These are phyloP conservation scores for Meyerozyma sp. DNA, from an alignment of 1,139 yeast species.

Conservation along the genomic window DNA sequence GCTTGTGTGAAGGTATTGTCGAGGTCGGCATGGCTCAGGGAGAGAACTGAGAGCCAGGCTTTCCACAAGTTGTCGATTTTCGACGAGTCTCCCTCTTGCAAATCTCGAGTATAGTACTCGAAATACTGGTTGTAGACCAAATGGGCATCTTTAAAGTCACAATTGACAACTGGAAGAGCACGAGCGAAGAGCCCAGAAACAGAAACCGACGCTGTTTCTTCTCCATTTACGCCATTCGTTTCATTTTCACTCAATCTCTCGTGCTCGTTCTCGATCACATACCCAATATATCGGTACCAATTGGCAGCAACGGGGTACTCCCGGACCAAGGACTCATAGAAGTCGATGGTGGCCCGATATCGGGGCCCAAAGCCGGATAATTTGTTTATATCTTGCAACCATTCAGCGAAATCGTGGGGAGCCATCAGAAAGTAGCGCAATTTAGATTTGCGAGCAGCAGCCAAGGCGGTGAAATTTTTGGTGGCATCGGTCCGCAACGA, in stretches of 20 bases:
- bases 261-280: slow-evolving; percentile 6
- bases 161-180: slow-evolving; percentile 23
- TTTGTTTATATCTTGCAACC: slow-evolving; percentile 19
- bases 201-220: neutral
- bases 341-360: slow-evolving; percentile 10
- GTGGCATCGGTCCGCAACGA: slow-evolving; percentile 7
- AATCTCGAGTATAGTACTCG: slow-evolving; percentile 16
- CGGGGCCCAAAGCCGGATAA: slow-evolving; percentile 11
- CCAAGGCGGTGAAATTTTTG: slow-evolving; percentile 8
- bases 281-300: slow-evolving; percentile 12
- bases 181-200: slow-evolving; percentile 8
- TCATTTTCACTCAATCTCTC: slow-evolving; percentile 2
- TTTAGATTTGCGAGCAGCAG: slow-evolving; percentile 16
- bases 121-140: slow-evolving; percentile 21
- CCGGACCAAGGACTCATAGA: slow-evolving; percentile 11
- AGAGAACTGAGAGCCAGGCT: slow-evolving; percentile 4
- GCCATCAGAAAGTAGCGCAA: slow-evolving; percentile 15
- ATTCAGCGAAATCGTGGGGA: slow-evolving; percentile 19
- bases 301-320: slow-evolving; percentile 11
- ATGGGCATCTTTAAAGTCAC: slow-evolving; percentile 31
- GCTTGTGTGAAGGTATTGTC: slow-evolving; percentile 37
- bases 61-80: slow-evolving; percentile 14
- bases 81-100: slow-evolving; percentile 5
- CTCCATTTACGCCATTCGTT: slow-evolving; percentile 9
- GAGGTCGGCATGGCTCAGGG: slow-evolving; percentile 13